Conservation (phyloP, 148 eudicot species). For the Euryodendron excelsum region DNA sequence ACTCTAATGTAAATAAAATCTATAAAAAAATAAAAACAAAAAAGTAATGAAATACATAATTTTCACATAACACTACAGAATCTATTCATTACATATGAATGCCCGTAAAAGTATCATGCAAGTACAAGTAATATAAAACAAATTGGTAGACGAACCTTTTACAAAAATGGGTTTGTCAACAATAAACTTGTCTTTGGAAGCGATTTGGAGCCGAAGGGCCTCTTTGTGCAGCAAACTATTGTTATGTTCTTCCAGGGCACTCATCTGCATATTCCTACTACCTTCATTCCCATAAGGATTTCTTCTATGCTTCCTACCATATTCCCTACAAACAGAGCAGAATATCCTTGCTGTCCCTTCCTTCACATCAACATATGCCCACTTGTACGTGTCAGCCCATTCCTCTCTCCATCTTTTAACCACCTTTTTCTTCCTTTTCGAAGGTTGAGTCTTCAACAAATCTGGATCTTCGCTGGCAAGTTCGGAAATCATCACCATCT, state of each 20-base stretch:
- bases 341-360: conserved; percentile 93
- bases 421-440: conserved; percentile 91
- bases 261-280: conserved; percentile 99
- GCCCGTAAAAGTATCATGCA: conserved; percentile 4
- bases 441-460: conserved; percentile 59
- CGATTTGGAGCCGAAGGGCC: conserved; percentile 91
- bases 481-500: conserved; percentile 56
- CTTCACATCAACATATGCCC: conserved; percentile 97
- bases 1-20: background rate
- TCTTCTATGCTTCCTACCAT: conserved; percentile 94
- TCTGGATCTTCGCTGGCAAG: conserved; percentile 73
- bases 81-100: background rate
- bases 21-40: background rate
- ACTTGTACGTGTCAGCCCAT: conserved; percentile 99
- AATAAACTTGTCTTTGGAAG: conserved; percentile 86
- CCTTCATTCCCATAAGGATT: conserved; percentile 99
- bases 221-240: conserved; percentile 96
- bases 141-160: conserved; percentile 58
- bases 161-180: conserved; percentile 85
- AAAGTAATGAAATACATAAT: background rate
- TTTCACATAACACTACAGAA: background rate
- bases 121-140: conserved; percentile 12
- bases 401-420: conserved; percentile 99
- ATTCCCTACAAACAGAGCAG: conserved; percentile 93
- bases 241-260: conserved; percentile 96